Evolutionary conservation across 2,329 filamentous ascomycete species (phyloP).

Genomic region (Ophiostoma sp.): DNA sequence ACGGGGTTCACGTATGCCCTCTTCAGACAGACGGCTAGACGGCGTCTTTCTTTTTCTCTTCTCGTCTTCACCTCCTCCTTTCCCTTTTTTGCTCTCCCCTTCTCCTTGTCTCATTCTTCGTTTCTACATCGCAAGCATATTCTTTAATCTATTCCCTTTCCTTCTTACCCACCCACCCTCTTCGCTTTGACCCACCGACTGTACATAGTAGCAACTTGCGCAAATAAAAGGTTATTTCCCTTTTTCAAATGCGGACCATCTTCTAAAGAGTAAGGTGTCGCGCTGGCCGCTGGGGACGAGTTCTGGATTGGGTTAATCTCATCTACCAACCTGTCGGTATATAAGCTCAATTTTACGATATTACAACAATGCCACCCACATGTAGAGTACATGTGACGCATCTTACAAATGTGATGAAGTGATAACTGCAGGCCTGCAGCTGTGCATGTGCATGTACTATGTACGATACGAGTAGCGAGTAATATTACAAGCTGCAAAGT

Average conservation of each 20-base stretch:
- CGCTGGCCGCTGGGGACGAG: not conserved
- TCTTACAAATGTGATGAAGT: not conserved
- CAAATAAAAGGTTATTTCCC: not conserved
- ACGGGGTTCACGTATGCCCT: not conserved
- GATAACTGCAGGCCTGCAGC: not conserved
- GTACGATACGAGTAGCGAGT: not conserved
- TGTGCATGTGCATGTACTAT: not conserved
- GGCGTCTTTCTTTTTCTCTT: not conserved
- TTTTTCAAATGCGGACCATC: not conserved
- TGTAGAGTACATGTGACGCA: not conserved
- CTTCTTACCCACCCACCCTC: not conserved
- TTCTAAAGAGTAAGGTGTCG: not conserved
- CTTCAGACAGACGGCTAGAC: not conserved
- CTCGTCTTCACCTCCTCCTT: no score
- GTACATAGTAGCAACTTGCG: not conserved
- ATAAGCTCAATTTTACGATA: not conserved
- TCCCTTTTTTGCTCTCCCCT: no score
- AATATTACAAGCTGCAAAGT: not conserved
- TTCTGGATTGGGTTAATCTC: not conserved
- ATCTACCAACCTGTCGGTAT: slow-evolving; percentile 9
- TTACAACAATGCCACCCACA: not conserved
- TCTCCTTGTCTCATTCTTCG: not conserved
- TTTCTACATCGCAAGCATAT: not conserved
- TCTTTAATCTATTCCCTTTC: not conserved
- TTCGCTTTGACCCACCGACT: not conserved